A percentile compares a stretch with the other conserved stretches of the same genome.
phyloP scores from a whole-genome alignment of 2,329 filamentous ascomycete species.

The Cercospora sp. region DNA sequence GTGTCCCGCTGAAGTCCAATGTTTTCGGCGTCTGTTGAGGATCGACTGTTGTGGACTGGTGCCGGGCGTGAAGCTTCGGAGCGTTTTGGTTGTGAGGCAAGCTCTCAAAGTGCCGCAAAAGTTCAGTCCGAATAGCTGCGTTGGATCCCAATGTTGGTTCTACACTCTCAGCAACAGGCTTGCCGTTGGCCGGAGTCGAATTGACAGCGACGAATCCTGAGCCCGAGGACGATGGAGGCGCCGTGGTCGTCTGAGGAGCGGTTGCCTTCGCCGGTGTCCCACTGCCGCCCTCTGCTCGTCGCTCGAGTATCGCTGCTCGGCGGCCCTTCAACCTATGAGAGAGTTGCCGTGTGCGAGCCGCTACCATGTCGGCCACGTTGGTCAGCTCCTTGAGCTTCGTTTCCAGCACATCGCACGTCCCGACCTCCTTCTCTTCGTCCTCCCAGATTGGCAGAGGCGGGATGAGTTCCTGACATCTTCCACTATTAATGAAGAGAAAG shows the following conservation, averaged over 20 bases:
- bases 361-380: conserved; percentile 73
- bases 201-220: conserved; percentile 62
- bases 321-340: conserved; percentile 78
- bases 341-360: conserved; percentile 71
- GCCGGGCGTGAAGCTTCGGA: conserved; percentile 30
- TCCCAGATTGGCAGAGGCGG: conserved; percentile 79
- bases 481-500: conserved; percentile 79
- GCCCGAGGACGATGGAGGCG: conserved; percentile 31
- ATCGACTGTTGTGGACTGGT: conserved; percentile 25
- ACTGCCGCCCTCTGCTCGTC: conserved; percentile 52
- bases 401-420: conserved; percentile 80
- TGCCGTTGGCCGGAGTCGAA: conserved; percentile 34
- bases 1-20: conserved; percentile 4
- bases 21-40: conserved; percentile 5
- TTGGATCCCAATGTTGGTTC: conserved; percentile 45
- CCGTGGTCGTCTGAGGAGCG: conserved; percentile 36
- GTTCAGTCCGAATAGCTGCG: conserved; percentile 58
- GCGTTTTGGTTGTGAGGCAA: conserved; percentile 53
- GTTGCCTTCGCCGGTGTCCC: conserved; percentile 40
- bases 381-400: conserved; percentile 74
- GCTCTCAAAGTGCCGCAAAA: conserved; percentile 64
- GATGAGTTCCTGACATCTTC: conserved; percentile 78
- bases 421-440: conserved; percentile 82
- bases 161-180: conserved; percentile 36
- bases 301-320: conserved; percentile 68